These are phyloP conservation scores for Achaetomiella virescens DNA, from an alignment of 495 filamentous ascomycete species.

Conservation along the genomic window DNA sequence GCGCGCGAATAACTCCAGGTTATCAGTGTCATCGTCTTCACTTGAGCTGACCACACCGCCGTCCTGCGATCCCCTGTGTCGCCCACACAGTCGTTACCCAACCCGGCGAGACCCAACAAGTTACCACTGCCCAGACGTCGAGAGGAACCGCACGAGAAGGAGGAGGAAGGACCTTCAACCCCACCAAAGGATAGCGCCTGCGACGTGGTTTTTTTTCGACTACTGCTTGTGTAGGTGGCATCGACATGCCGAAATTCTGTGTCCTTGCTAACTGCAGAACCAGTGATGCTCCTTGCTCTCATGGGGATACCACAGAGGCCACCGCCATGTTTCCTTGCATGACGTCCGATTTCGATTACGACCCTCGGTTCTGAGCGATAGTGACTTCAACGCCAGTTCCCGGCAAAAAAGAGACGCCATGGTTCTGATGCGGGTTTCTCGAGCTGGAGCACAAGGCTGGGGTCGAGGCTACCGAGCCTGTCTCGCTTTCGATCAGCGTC, in stretches of 20 bases:
- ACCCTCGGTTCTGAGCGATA: constrained; percentile 56
- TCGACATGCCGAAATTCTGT: neutral
- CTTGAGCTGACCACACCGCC: constrained; percentile 38
- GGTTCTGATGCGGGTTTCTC: constrained; percentile 59
- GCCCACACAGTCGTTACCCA: constrained; percentile 36
- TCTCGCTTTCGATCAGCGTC: constrained; percentile 59
- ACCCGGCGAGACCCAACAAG: constrained; percentile 38
- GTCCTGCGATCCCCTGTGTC: constrained; percentile 40
- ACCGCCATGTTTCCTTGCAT: constrained; percentile 29
- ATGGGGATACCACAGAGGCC: constrained; percentile 35
- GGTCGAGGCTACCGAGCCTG: constrained; percentile 67
- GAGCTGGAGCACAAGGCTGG: constrained; percentile 59
- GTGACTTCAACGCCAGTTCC: constrained; percentile 47
- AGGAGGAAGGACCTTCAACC: constrained; percentile 48
- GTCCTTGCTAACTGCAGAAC: neutral
- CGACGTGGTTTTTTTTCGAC: constrained; percentile 37
- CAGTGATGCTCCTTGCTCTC: constrained; percentile 41
- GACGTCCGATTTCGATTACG: constrained; percentile 46
- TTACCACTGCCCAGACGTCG: constrained; percentile 47
- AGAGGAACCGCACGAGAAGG: constrained; percentile 48
- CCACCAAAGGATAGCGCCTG: constrained; percentile 31
- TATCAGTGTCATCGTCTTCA: constrained; percentile 48
- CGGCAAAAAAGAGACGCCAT: constrained; percentile 50
- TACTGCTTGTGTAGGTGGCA: constrained; percentile 49
- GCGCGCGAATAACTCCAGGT: constrained; percentile 48